These are phyloP conservation scores for Leccinum longicurvipes DNA, from an alignment of 768 basidiomycete genomes.

Conservation along the genomic window DNA sequence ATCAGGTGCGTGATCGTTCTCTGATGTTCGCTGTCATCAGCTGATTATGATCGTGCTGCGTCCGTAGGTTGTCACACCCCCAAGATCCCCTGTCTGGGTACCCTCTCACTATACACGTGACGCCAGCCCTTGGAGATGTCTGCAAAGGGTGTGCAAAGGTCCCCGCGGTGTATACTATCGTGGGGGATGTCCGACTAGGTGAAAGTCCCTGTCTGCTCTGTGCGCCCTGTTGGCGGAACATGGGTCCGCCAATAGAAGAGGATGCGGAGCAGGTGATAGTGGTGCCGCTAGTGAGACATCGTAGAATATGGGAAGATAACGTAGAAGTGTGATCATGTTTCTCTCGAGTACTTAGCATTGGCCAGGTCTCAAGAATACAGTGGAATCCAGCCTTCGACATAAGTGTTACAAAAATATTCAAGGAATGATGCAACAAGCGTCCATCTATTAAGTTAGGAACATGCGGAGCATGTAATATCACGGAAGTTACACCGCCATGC, in stretches of 20 bases:
- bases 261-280: constrained; percentile 42
- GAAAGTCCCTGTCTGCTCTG: constrained; percentile 79
- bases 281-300: constrained; percentile 49
- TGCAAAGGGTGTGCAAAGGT: constrained; percentile 71
- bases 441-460: constrained; percentile 29
- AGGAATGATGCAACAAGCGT: constrained; percentile 9
- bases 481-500: constrained; percentile 11
- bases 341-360: not conserved
- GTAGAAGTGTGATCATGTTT: not conserved
- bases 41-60: not conserved
- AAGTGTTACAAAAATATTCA: constrained; percentile 10
- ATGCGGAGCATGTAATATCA: constrained; percentile 18
- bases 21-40: not conserved
- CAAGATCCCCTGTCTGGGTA: constrained; percentile 57
- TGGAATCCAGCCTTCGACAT: not conserved
- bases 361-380: not conserved
- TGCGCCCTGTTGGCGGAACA: constrained; percentile 65
- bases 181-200: constrained; percentile 69
- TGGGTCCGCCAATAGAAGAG: constrained; percentile 52
- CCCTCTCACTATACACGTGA: constrained; percentile 64
- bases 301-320: constrained; percentile 21
- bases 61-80: constrained; percentile 52
- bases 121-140: constrained; percentile 55
- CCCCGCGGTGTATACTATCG: constrained; percentile 64
- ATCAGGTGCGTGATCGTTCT: constrained; percentile 49